phyloP scores from a whole-genome alignment of 2,329 filamentous ascomycete genomes.

The Colletotrichum noveboracense region DNA sequence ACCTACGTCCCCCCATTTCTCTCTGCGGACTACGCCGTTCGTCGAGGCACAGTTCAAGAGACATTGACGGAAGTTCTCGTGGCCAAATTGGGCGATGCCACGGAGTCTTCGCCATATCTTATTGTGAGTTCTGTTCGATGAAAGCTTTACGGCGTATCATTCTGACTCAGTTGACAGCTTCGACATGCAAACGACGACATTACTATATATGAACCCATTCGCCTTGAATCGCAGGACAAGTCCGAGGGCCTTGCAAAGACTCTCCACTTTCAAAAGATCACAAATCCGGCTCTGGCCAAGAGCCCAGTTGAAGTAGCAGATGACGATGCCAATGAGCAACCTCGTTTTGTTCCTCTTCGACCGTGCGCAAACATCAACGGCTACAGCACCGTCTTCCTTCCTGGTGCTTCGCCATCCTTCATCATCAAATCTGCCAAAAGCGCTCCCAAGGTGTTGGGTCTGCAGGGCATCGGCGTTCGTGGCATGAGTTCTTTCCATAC shows the following conservation, averaged over 20 bases:
- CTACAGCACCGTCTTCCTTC: conserved; percentile 82
- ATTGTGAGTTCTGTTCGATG: conserved; percentile 62
- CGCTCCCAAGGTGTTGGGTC: conserved; percentile 73
- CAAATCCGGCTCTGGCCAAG: conserved; percentile 71
- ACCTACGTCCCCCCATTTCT: conserved; percentile 79
- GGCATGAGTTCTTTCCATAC: conserved; percentile 80
- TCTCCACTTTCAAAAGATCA: conserved; percentile 78
- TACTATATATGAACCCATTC: conserved; percentile 84
- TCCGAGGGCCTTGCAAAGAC: conserved; percentile 54
- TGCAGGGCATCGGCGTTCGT: conserved; percentile 72
- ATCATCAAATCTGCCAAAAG: conserved; percentile 83
- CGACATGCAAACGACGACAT: conserved; percentile 83
- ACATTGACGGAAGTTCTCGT: conserved; percentile 80
- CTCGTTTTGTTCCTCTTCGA: conserved; percentile 59
- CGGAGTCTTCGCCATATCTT: conserved; percentile 75
- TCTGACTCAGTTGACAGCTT: conserved; percentile 53
- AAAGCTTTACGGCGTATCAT: neutral
- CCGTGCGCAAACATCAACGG: conserved; percentile 72
- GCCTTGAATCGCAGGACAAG: conserved; percentile 43
- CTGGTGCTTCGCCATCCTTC: conserved; percentile 80
- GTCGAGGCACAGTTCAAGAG: conserved; percentile 75
- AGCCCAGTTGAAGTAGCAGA: conserved; percentile 53
- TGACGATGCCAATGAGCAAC: conserved; percentile 52
- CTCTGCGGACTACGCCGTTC: conserved; percentile 71
- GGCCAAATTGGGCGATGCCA: conserved; percentile 81